phyloP scores from a whole-genome alignment of 1,284 basidiomycete genomes.

The Ganoderma boninense region DNA sequence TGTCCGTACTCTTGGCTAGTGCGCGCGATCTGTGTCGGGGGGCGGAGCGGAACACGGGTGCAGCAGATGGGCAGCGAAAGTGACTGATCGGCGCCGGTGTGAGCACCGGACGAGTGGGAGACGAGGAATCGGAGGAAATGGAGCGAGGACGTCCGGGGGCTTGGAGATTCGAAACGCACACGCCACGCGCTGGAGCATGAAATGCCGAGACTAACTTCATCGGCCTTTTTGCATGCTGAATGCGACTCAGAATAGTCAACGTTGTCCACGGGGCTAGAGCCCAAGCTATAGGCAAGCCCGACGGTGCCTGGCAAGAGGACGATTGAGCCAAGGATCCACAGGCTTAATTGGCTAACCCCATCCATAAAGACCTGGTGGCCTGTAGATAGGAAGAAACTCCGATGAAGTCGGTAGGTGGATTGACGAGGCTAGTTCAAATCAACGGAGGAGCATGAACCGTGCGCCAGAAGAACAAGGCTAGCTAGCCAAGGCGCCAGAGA shows the following conservation, averaged over 20 bases:
- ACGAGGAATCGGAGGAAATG: not conserved
- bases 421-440: not conserved
- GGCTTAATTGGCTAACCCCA: not conserved
- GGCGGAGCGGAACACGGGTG: constrained; percentile 6
- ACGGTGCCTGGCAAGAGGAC: no score
- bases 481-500: not conserved
- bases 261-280: not conserved
- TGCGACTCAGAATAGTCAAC: not conserved
- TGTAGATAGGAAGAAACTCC: not conserved
- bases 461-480: not conserved
- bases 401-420: not conserved
- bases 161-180: not conserved
- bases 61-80: constrained; percentile 6
- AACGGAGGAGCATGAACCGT: not conserved
- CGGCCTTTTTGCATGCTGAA: not conserved
- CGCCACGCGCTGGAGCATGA: not conserved
- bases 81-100: constrained; percentile 20
- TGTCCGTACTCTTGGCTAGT: not conserved
- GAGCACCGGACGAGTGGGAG: not conserved
- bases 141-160: not conserved
- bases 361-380: not conserved
- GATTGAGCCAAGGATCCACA: not conserved
- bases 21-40: constrained; percentile 16
- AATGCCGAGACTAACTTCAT: not conserved
- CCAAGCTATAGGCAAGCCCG: not conserved